These are phyloP conservation scores for Favolaschia claudopus DNA, from an alignment of 768 basidiomycete genomes.

Conservation along the genomic window DNA sequence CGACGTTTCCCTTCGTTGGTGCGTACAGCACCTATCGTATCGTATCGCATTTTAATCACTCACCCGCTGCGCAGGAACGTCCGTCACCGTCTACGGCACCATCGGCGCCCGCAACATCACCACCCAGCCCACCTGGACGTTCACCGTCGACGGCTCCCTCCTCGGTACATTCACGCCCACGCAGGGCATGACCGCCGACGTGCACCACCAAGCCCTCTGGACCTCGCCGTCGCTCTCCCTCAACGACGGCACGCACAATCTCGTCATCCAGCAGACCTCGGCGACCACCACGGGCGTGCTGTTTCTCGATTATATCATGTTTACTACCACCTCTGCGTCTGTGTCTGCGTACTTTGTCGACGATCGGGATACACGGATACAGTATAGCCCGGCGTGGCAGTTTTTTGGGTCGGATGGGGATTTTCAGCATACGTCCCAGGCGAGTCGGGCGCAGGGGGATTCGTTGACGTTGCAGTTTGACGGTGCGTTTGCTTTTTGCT, in stretches of 20 bases:
- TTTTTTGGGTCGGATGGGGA: background rate
- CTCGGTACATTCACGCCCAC: background rate
- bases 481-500: background rate
- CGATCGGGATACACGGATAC: background rate
- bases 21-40: background rate
- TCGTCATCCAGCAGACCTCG: slow-evolving; percentile 1
- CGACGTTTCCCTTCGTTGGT: slow-evolving; percentile 8
- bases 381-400: background rate
- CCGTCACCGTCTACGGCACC: slow-evolving; percentile 1
- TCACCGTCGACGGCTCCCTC: background rate
- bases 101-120: background rate
- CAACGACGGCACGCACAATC: background rate
- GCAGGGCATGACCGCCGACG: background rate
- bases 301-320: slow-evolving; percentile 5
- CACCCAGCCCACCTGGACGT: background rate
- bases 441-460: background rate
- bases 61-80: background rate
- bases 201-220: background rate
- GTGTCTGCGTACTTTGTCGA: too few relatives aligned
- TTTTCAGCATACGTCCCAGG: background rate
- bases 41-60: too few relatives aligned
- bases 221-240: background rate
- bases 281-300: background rate
- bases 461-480: background rate
- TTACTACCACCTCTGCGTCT: background rate